phyloP scores from a whole-genome alignment of 805 yeast genomes.

The Metschnikowia lochheadii region DNA sequence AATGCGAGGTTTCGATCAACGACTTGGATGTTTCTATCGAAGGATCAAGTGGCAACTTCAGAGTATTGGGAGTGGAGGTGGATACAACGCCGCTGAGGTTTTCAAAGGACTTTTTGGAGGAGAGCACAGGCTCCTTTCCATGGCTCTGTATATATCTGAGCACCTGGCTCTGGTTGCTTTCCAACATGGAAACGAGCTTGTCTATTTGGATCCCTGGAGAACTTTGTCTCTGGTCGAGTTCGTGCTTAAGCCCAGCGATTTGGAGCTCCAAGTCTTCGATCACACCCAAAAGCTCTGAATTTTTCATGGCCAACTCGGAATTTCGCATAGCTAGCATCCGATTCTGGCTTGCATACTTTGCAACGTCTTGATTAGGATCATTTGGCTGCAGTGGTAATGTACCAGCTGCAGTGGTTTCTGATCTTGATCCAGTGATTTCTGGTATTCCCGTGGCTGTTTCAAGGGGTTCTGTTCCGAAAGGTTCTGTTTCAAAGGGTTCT shows the following conservation, averaged over 20 bases:
- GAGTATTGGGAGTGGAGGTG: constrained; percentile 3
- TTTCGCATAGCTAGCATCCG: constrained; percentile 57
- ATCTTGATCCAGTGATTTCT: background rate
- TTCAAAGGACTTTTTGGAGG: background rate
- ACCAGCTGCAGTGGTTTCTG: background rate
- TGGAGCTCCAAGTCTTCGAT: constrained; percentile 48
- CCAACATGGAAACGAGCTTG: background rate
- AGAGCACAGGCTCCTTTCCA: background rate
- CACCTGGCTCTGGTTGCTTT: constrained; percentile 1
- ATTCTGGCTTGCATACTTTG: constrained; percentile 44
- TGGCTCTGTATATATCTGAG: background rate
- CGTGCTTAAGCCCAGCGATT: constrained; percentile 24
- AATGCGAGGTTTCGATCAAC: background rate
- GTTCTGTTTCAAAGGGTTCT: background rate
- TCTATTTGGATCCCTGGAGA: background rate
- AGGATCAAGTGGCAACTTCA: background rate
- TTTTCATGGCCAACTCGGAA: constrained; percentile 46
- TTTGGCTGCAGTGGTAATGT: too few species aligned
- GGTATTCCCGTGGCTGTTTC: background rate
- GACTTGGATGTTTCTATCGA: background rate
- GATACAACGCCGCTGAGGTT: background rate
- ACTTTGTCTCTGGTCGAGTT: constrained; percentile 1
- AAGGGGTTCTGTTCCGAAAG: background rate
- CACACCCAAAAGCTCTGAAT: constrained; percentile 50
- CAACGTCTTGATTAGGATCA: background rate